Evolutionary conservation across 2,329 filamentous ascomycete species (phyloP), one percentile per base, ranked within the genome.

Genomic region (Penicillium thymicola): DNA sequence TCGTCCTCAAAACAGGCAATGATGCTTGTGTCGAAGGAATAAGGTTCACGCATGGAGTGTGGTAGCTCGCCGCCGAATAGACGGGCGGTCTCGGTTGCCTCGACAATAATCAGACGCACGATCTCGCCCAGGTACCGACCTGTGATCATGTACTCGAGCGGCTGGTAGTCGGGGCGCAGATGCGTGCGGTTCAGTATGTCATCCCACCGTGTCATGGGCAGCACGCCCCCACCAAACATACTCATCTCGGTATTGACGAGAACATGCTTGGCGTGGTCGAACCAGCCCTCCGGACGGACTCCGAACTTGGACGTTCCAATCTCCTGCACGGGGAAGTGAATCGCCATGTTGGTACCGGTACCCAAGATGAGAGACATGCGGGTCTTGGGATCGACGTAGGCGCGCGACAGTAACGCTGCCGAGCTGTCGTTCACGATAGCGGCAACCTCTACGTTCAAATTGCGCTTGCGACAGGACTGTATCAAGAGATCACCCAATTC

Each of bases 181-280:
- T 87, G 85, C 6, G 76, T 78, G 28, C 73, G 70, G 68, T 87
- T 87, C 47, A 88, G 74, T 30, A 78, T 65, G 8, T 86, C 82
- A 61, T 88, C 85, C 84, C 84, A 87, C 14, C 80, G 76, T 6
- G 84, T 85, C 62, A 78, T 79, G 1, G 83, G 82, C 37, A 86
- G 76, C 28, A 85, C 77, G 23, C 79, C 75, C 32, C 74, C 73
- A 56, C 83, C 85, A 60, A 86, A 86, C 84, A 87, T 86, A 74
- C 84, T 86, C 63, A 86, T 75, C 67, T 88, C 85, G 8, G 82
- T 87, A 67, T 88, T 88, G 64, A 86, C 79, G 51, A 87, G 81
- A 32, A 87, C 85, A 57, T 84, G 79, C 30, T 80, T 77, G n/a
- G 84, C 83, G 40, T 79, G 75, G 28, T 79, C 76, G 55, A 82